Evolutionary conservation across 768 basidiomycete species (phyloP).

Genomic region (Russula olivacea): DNA sequence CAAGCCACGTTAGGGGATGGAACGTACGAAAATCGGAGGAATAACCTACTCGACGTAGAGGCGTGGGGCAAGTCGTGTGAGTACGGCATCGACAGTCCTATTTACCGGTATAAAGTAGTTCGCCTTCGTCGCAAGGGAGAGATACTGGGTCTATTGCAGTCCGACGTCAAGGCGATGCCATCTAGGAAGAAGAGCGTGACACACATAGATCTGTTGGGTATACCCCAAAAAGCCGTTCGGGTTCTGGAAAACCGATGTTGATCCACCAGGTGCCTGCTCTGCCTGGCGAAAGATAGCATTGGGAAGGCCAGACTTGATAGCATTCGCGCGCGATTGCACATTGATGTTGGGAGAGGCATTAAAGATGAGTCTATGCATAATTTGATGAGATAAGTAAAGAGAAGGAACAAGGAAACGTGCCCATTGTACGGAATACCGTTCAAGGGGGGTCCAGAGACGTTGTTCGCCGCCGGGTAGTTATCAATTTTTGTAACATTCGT

Average conservation of each 20-base stretch:
- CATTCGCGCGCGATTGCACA: slow-evolving; percentile 45
- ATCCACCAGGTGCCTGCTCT: slow-evolving; percentile 37
- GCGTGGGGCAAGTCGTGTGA: slow-evolving; percentile 42
- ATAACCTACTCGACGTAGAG: slow-evolving; percentile 53
- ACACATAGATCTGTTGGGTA: slow-evolving; percentile 48
- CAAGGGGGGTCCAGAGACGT: slow-evolving; percentile 44
- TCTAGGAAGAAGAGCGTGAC: background rate
- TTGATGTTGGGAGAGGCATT: slow-evolving; percentile 35
- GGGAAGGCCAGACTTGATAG: slow-evolving; percentile 49
- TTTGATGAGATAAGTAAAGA: background rate
- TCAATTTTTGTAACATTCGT: slow-evolving; percentile 33
- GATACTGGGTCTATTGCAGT: slow-evolving; percentile 45
- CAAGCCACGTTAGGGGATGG: background rate
- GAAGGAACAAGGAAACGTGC: slow-evolving; percentile 32
- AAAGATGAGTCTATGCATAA: slow-evolving; percentile 21
- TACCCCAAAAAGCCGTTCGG: slow-evolving; percentile 48
- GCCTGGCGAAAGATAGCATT: slow-evolving; percentile 56
- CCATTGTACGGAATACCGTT: slow-evolving; percentile 54
- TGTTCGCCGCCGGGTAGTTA: slow-evolving; percentile 39
- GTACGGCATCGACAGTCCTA: slow-evolving; percentile 34
- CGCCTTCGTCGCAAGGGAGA: slow-evolving; percentile 50
- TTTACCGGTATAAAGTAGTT: slow-evolving; percentile 51
- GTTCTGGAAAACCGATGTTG: slow-evolving; percentile 42
- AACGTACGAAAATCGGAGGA: background rate
- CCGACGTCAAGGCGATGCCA: background rate